A percentile compares a stretch with the other conserved stretches of the same genome.
phyloP scores from a whole-genome alignment of 225 moss, liverwort and hornwort species.

The Polytrichum formosum region DNA sequence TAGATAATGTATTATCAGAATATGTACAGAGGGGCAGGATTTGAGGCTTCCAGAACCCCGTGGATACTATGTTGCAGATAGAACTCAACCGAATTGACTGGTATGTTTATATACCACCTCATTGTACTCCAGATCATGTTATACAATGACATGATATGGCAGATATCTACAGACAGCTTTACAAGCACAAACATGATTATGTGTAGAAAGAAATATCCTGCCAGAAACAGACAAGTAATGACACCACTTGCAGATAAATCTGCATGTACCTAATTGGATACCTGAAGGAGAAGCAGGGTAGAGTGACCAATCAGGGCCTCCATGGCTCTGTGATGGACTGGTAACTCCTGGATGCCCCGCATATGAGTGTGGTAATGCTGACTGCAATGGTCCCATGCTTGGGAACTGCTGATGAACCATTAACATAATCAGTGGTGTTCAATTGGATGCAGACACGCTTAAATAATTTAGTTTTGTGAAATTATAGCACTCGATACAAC shows the following conservation, averaged over 20 bases:
- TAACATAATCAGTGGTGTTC: background rate
- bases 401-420: conserved; percentile 38
- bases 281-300: conserved; percentile 36
- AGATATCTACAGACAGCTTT: too few relatives aligned
- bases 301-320: conserved; percentile 41
- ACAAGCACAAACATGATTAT: background rate
- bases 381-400: conserved; percentile 40
- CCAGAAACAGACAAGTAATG: background rate
- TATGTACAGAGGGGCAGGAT: too few relatives aligned
- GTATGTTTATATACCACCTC: too few relatives aligned
- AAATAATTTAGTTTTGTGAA: background rate
- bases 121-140: too few relatives aligned
- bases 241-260: too few relatives aligned
- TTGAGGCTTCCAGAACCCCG: too few relatives aligned
- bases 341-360: too few relatives aligned
- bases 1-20: too few relatives aligned
- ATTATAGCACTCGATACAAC: background rate
- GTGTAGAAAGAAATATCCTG: background rate
- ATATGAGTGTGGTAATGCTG: conserved; percentile 30
- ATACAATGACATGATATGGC: too few relatives aligned
- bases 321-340: conserved; percentile 5
- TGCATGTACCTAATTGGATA: conserved; percentile 8
- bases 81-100: too few relatives aligned
- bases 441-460: too few relatives aligned
- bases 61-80: too few relatives aligned